Percentiles rank a stretch among this genome's conserved stretches.
Evolutionary conservation across 148 eudicot species (phyloP).

Genomic region (Polygonum maritimum): DNA sequence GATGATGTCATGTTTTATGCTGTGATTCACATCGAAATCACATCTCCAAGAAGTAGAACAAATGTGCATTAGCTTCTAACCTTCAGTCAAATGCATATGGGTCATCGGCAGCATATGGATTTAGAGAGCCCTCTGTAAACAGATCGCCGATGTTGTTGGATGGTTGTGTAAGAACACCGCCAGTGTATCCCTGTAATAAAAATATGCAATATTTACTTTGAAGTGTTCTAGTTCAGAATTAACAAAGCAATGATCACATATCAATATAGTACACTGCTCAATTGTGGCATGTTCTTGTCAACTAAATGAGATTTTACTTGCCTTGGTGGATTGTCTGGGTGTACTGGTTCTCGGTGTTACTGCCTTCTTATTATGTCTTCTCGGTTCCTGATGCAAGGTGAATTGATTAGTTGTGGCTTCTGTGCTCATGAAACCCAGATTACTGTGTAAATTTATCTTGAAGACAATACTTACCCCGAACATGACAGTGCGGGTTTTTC

Average conservation of each 20-base stretch:
- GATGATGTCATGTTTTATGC: not conserved
- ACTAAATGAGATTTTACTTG: not conserved
- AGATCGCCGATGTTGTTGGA: constrained; percentile 81
- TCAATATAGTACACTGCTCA: not conserved
- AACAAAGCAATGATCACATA: not conserved
- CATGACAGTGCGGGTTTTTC: constrained; percentile 90
- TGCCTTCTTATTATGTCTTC: constrained; percentile 55
- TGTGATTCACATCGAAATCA: not conserved
- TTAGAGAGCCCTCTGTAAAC: constrained; percentile 90
- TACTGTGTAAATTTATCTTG: constrained; percentile 1
- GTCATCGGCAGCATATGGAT: constrained; percentile 81
- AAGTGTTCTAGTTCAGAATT: not conserved
- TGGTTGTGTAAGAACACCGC: constrained; percentile 35
- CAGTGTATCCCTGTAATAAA: constrained; percentile 41
- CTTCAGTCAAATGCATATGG: constrained; percentile 94
- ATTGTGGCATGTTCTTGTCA: not conserved
- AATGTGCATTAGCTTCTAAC: constrained; percentile 18
- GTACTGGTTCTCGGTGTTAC: constrained; percentile 50
- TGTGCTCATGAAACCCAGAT: not conserved
- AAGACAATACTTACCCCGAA: constrained; percentile 49
- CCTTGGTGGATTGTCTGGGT: constrained; percentile 57
- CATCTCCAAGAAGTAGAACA: not conserved
- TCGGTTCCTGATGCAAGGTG: constrained; percentile 48
- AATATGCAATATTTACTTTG: not conserved
- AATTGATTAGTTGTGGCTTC: constrained; percentile 3